Evolutionary conservation across 1,139 yeast genomes (phyloP), one percentile per base, ranked within the genome.

Genomic region (Pichia norvegensis): DNA sequence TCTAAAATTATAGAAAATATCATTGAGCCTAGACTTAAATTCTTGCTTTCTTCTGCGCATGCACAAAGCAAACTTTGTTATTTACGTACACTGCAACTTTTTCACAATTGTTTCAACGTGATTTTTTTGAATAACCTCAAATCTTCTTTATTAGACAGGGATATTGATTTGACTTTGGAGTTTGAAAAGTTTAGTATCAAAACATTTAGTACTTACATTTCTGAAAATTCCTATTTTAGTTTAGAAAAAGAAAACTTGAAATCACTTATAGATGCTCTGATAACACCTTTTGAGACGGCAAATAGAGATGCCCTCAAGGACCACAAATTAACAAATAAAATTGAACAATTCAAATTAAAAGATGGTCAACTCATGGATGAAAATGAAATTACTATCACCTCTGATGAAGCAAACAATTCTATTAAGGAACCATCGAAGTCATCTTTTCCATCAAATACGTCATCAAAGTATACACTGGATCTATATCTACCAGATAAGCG

Each of bases 1-100:
- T 87, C 85, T 59, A 74, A 95, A 56, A 72, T 85, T 9, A 86
- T 82, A 64, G 92, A 85, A 0, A 95, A 85, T 59, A 74, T 79
- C 55, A 67, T 90, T 36, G 86, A 81, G 54, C 78, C 79, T 29
- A 78, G 83, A 54, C 72, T 87, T 19, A 81, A 81, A 50, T 67
- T 76, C 2, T 67, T 85, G 38, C 66, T 90, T 40, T 79, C 74
- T 46, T 75, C 74, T 47, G 84, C 96, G 0, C 74, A 79, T 46
- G 72, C 82, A 1, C 69, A 77, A 9, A 78, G 87, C 23, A 70
- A 79, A 2, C 67, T 92, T 47, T 88, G 95, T 0, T 90, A 85
- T 61, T 79, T 88, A 8, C 74, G 97, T 56, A 73, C 84, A 1
- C 66, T 92, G 36, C 88, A 86, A 63, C 70, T 80, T 2, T 68